phyloP scores from a whole-genome alignment of 495 filamentous ascomycete genomes.

The Tricharina praecox region DNA sequence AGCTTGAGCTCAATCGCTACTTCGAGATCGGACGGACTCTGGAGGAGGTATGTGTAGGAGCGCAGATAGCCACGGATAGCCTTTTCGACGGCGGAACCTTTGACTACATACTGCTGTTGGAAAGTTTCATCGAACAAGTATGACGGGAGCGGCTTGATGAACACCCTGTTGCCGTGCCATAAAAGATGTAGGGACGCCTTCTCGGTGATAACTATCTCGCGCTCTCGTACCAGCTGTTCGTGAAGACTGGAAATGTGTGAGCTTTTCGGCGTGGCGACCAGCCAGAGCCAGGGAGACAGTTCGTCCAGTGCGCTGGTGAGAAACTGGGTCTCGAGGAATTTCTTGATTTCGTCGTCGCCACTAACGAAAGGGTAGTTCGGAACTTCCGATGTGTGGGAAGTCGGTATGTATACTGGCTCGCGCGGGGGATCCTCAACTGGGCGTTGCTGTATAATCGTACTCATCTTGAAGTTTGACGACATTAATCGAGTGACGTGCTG shows the following conservation, averaged over 20 bases:
- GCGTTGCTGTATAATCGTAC: too few relatives aligned
- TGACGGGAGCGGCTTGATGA: slow-evolving; percentile 40
- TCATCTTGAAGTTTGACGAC: too few relatives aligned
- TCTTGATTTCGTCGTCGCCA: neutral
- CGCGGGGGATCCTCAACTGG: too few relatives aligned
- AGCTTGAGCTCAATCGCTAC: slow-evolving; percentile 28
- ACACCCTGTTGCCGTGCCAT: slow-evolving; percentile 36
- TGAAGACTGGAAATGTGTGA: slow-evolving; percentile 29
- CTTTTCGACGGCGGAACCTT: slow-evolving; percentile 15
- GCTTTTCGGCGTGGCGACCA: slow-evolving; percentile 2
- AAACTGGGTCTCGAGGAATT: neutral
- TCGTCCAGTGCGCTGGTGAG: slow-evolving; percentile 3
- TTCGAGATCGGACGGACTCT: slow-evolving; percentile 27
- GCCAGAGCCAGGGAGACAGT: slow-evolving; percentile 1
- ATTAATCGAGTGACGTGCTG: too few relatives aligned
- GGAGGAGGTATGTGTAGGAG: slow-evolving; percentile 30
- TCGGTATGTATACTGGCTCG: too few relatives aligned
- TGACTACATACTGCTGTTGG: slow-evolving; percentile 25
- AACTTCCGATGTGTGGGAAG: too few relatives aligned
- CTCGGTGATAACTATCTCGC: slow-evolving; percentile 35
- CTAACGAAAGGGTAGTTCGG: neutral
- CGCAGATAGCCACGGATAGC: slow-evolving; percentile 30
- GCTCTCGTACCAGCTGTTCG: slow-evolving; percentile 30
- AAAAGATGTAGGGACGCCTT: slow-evolving; percentile 37
- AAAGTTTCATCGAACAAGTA: slow-evolving; percentile 34